phyloP scores from a whole-genome alignment of 306 rosid genomes.

The Sophora flavescens region DNA sequence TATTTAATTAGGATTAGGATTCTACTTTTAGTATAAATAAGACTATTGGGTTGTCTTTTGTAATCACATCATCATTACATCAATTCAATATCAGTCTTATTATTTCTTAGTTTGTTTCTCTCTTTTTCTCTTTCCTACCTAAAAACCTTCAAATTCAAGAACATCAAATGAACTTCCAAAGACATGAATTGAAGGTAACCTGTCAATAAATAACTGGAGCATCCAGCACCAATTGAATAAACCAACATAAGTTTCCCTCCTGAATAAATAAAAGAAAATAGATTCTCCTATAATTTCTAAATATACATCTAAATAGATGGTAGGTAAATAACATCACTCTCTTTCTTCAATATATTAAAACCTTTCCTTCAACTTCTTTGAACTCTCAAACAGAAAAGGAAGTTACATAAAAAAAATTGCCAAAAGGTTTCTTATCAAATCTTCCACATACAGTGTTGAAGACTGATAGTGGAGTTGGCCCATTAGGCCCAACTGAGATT shows the following conservation, averaged over 20 bases:
- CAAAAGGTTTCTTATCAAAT: not conserved
- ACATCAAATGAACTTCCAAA: slow-evolving; percentile 13
- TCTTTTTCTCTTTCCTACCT: no score
- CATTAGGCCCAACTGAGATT: no score
- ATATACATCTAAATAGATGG: not conserved
- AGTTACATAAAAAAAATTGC: not conserved
- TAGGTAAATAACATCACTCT: not conserved
- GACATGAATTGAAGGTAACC: slow-evolving; percentile 18
- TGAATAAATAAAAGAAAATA: not conserved
- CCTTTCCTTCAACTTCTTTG: not conserved
- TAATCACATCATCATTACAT: no score
- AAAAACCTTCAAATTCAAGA: no score
- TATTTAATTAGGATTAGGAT: no score
- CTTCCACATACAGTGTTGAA: not conserved
- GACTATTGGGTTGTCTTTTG: no score
- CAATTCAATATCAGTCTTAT: no score
- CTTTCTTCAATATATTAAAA: not conserved
- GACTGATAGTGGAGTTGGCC: no score
- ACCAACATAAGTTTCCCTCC: not conserved
- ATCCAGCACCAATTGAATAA: not conserved
- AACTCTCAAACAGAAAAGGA: not conserved
- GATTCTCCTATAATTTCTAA: not conserved
- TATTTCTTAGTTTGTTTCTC: no score
- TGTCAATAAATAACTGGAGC: not conserved
- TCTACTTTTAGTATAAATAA: no score